Percentiles rank a stretch among this genome's conserved stretches.
These are phyloP conservation scores for Huntiella savannae DNA, from an alignment of 2,329 filamentous ascomycete genomes.

Conservation along the genomic window DNA sequence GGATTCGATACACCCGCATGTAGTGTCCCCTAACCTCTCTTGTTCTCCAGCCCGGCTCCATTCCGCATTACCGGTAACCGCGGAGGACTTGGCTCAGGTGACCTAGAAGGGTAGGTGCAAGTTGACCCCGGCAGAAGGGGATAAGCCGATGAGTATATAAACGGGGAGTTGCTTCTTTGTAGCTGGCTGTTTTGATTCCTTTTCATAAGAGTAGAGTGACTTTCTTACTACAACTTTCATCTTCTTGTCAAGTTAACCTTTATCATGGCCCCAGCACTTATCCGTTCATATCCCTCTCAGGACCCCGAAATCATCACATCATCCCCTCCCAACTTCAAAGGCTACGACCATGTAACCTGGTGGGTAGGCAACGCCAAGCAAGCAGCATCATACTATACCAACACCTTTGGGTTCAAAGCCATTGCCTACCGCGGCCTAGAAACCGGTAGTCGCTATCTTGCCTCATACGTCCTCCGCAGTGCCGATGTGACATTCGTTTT, in stretches of 20 bases:
- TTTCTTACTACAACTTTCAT: not conserved
- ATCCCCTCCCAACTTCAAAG: conserved; percentile 42
- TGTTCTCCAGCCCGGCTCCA: too few relatives aligned
- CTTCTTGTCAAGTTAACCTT: conserved; percentile 2
- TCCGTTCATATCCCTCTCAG: not conserved
- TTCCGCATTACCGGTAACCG: too few relatives aligned
- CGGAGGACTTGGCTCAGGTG: too few relatives aligned
- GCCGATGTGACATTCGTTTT: conserved; percentile 64
- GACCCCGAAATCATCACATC: conserved; percentile 30
- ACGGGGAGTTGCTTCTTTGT: too few relatives aligned
- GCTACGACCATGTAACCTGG: conserved; percentile 89
- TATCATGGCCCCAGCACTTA: conserved; percentile 40
- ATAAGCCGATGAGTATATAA: too few relatives aligned
- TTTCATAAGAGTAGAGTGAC: not conserved
- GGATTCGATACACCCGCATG: too few relatives aligned
- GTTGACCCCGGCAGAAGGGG: too few relatives aligned
- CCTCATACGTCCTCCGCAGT: conserved; percentile 70
- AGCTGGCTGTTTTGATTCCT: not conserved
- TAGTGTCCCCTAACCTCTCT: too few relatives aligned
- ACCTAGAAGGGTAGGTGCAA: too few relatives aligned
- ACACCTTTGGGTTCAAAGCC: conserved; percentile 66
- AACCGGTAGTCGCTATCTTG: conserved; percentile 62
- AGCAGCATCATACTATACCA: conserved; percentile 73
- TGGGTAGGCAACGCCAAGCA: conserved; percentile 96
- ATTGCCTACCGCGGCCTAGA: conserved; percentile 78